A percentile compares a stretch with the other conserved stretches of the same genome.
These are phyloP conservation scores for Tilletia setariae DNA, from an alignment of 1,284 basidiomycete genomes.

Conservation along the genomic window DNA sequence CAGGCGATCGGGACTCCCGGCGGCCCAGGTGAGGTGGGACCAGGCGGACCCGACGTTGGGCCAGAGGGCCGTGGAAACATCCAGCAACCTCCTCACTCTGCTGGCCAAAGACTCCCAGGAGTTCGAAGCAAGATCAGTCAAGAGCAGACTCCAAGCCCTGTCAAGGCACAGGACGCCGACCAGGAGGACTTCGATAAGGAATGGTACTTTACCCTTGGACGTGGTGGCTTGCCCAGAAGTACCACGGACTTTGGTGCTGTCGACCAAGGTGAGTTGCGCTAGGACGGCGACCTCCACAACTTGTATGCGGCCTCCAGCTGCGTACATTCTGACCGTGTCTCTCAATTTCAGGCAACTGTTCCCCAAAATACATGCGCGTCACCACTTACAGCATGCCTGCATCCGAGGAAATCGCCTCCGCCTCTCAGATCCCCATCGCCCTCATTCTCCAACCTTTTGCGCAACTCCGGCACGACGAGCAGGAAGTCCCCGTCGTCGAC, in stretches of 20 bases:
- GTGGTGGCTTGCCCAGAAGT: constrained; percentile 69
- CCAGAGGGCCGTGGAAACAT: constrained; percentile 25
- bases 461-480: constrained; percentile 66
- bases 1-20: constrained; percentile 8
- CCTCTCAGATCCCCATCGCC: constrained; percentile 76
- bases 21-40: not conserved
- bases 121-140: constrained; percentile 78
- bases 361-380: constrained; percentile 66
- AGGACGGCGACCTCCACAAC: not conserved
- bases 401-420: constrained; percentile 73
- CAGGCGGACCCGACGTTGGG: constrained; percentile 3
- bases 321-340: not conserved
- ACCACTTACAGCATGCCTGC: constrained; percentile 73
- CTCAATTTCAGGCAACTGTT: constrained; percentile 63
- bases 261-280: constrained; percentile 72
- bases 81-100: constrained; percentile 56
- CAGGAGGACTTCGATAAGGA: constrained; percentile 76
- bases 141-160: constrained; percentile 84
- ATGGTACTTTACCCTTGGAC: constrained; percentile 70
- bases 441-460: constrained; percentile 88
- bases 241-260: constrained; percentile 83
- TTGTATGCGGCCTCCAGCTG: not conserved
- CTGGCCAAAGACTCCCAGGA: constrained; percentile 59
- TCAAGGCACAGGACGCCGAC: constrained; percentile 78
- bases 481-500: constrained; percentile 67